A percentile compares a stretch with the other conserved stretches of the same genome.
Conservation (phyloP, 192 early-diverging fungal genomes). For the Entrophospora sp. region DNA sequence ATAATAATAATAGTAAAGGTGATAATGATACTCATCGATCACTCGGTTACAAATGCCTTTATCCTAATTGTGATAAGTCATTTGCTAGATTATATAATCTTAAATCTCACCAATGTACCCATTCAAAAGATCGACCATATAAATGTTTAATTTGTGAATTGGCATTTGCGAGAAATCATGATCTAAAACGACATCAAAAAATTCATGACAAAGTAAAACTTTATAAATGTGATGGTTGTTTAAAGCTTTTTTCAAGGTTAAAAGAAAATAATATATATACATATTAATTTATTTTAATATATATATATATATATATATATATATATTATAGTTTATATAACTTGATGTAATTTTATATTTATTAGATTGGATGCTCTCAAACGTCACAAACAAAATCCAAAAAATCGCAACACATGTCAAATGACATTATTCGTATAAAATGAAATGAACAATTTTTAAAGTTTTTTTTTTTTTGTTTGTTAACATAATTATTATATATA, state of each 20-base stretch:
- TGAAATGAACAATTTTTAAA: no score
- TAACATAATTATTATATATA: no score
- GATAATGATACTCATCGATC: not conserved
- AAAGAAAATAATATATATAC: not conserved
- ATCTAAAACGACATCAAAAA: conserved; percentile 65
- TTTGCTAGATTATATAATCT: conserved; percentile 87
- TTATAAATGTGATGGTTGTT: conserved; percentile 49
- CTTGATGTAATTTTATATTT: not conserved
- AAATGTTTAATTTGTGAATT: conserved; percentile 53
- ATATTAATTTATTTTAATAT: not conserved
- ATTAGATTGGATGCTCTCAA: conserved; percentile 18
- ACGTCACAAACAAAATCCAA: conserved; percentile 17
- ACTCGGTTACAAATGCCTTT: conserved; percentile 20
- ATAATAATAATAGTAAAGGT: no score
- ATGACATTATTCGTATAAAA: no score
- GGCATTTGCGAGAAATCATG: conserved; percentile 71
- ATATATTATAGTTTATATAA: no score
- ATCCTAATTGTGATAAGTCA: conserved; percentile 69
- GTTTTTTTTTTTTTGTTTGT: no score
- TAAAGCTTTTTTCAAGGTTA: conserved; percentile 18
- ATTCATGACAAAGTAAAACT: conserved; percentile 54
- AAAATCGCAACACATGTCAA: conserved; percentile 5
- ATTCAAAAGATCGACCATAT: conserved; percentile 68
- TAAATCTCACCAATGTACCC: conserved; percentile 71
- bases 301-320: not conserved